Evolutionary conservation across 2,329 filamentous ascomycete species (phyloP), one percentile per base, ranked within the genome.

Genomic region (Colletotrichum coccodes): DNA sequence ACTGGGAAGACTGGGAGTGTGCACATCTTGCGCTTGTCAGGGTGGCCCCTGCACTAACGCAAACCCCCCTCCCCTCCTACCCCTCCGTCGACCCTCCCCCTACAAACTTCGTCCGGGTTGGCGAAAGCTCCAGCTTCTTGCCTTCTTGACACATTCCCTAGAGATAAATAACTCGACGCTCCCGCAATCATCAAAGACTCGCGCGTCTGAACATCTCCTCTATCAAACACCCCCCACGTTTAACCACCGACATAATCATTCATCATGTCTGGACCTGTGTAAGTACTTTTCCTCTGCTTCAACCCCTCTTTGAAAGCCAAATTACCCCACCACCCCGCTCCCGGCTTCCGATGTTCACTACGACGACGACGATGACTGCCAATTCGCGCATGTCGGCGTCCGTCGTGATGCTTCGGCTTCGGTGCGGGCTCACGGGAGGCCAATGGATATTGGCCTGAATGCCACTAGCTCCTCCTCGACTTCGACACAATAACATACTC

Each of bases 211-310:
- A 53, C 64, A 42, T 64, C 50, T 67, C 42, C 63, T 46, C 44
- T 47, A 53, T 59, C 60, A 67, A 58, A 65, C 28, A 28, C 59
- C 53, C 65, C 65, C 61, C 46, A 65, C 28, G 21, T 42, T 52
- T 34, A 28, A 47, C 50, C 60, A 61, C 32, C 47, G 64, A 66
- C 66, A 50, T 30, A 71, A 71, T 52, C 70, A 53, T 60, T 79
- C 82, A 87, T 82, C 82, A 90, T 90, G 88, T 90, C 88, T 86
- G 87, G 87, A 80, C 82, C 89, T 82, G 88, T 90, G 89, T 91
- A 89, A 91, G 89, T 90, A 68, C 46, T 72, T 69, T 60, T 70
- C 73, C 61, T 67, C 73, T 75, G 73, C 72, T 74, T 50, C 46
- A 71, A 64, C 70, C 60, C 64, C 42, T 59, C 54, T 66, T 62